Base-by-base conservation (phyloP, 306 rosid species). In the Abrus precatorius region DNA sequence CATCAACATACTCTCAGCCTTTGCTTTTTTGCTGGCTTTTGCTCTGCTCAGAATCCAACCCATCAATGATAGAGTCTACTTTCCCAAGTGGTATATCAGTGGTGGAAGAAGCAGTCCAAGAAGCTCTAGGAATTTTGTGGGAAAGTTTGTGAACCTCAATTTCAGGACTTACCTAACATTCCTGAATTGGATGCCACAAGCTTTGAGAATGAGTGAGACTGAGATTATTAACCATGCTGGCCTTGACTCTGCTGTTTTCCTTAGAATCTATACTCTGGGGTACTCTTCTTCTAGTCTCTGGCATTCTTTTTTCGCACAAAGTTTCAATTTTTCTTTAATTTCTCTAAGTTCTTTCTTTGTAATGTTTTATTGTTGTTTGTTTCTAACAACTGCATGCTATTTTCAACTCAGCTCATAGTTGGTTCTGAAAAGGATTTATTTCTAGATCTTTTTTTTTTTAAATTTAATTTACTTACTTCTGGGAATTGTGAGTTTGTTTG, bases 111-210 rank as follows among this genome's bases (percentile, higher is more conserved):
- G 52, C 53, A 95, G 92, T 52, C 99, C 98, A 1, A 84, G 96
- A 75, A 69, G 82, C n/a, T 57, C 91, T 28, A 78, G 88, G 9
- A 93, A 92, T 82, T 92, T 90, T 54, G 93, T 95, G 75, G 88
- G 85, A 2, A 95, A 93, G 76, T 93, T 91, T 85, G 97, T 95
- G 11, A 95, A 95, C 83, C 94, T 93, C 74, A 85, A 95, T 76
- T 40, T 91, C 77, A 86, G 30, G 75, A 95, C 99, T 82, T 95
- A 95, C 59, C 12, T 95, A 10, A 83, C 97, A 1, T 95, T 95
- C 85, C 86, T 95, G 81, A 91, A 90, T 54, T 95, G 99, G 99
- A 95, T 95, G 97, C 99, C 99, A 43, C 91, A 86, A 68, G 98
- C 99, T 84, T 61, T 93, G 79, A 91, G 86, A 86, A 93, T 92